Base-by-base conservation (phyloP, 1,284 basidiomycete species). In the Agaricales sp. region DNA sequence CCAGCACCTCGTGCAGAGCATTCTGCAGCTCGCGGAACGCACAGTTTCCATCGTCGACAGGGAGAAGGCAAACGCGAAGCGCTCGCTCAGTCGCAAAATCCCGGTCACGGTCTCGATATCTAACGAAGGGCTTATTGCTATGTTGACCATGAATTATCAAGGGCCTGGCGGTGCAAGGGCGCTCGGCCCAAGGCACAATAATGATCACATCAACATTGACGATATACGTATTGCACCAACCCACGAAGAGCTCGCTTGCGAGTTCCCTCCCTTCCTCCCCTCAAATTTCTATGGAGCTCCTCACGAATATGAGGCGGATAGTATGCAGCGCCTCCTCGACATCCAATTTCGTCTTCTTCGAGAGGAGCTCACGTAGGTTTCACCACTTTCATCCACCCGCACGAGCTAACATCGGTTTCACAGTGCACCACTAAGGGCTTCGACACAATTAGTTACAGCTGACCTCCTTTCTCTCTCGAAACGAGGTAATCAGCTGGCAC, bases 301-400 rank as follows among this genome's bases (percentile, higher is more conserved):
- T 0, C 84, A 87, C 58, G 80, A 73, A 49, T 66, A 71, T 21
- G 72, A 73, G 0, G 51, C 61, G 3, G 67, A 70, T 13, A 77
- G 75, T 21, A 81, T 84, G 73, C 69, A 81, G 48, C 65, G 75
- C 11, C 61, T 78, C n/a, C 60, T 85, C 4, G 85, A 87, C 49
- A 71, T 80, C 2, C 81, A 87, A 54, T 87, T 84, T 57, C 74
- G 85, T 23, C 67, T 87, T 0, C 61, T 87, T 37, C 68, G 84
- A 25, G 83, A 84, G 52, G 84, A 87, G 53, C 61, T 84, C 13
- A 77, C 72, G 80, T 80, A 58, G 26, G 76, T 66, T 14, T 22
- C 11, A n/a, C 19, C 18, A 18, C 30, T 11, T 14, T 43, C n/a
- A n/a, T n/a, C n/a, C n/a, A 3, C 21, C 21, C 20, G 4, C 21